These are phyloP conservation scores for Penicillium sp. DNA, from an alignment of 2,329 filamentous ascomycete genomes.

Conservation along the genomic window DNA sequence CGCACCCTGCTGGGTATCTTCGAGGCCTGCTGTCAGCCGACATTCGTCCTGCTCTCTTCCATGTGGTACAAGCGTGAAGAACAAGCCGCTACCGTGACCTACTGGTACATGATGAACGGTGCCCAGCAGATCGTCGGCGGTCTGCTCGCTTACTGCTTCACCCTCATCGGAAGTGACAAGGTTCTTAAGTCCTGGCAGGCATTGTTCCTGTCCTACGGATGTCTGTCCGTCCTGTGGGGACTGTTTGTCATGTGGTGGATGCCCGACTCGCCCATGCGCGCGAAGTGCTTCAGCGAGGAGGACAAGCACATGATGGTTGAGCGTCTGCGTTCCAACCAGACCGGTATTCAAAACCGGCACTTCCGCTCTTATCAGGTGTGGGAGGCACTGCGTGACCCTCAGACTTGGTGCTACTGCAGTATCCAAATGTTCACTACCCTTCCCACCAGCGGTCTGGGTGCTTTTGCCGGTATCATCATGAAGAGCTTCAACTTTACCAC, in stretches of 20 bases:
- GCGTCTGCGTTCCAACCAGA: constrained; percentile 62
- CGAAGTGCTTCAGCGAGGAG: constrained; percentile 67
- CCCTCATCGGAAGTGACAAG: constrained; percentile 46
- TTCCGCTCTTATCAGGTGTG: constrained; percentile 58
- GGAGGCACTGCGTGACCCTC: constrained; percentile 65
- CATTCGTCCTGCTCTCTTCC: constrained; percentile 66
- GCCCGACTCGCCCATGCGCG: constrained; percentile 71
- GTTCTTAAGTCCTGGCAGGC: constrained; percentile 66
- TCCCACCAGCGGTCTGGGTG: constrained; percentile 71
- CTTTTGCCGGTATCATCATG: constrained; percentile 75
- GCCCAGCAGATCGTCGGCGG: constrained; percentile 72
- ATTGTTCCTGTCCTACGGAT: constrained; percentile 68
- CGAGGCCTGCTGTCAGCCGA: constrained; percentile 69
- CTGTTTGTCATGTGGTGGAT: constrained; percentile 65
- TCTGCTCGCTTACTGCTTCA: constrained; percentile 61
- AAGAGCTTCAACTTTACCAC: constrained; percentile 65
- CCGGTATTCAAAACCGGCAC: constrained; percentile 60
- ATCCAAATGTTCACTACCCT: constrained; percentile 73
- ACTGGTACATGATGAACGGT: constrained; percentile 77
- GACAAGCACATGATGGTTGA: constrained; percentile 67
- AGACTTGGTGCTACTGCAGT: constrained; percentile 65
- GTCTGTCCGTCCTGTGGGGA: constrained; percentile 64
- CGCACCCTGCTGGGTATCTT: constrained; percentile 71
- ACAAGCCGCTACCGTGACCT: constrained; percentile 66
- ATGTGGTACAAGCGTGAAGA: constrained; percentile 74